Base-by-base conservation (phyloP, 2,329 filamentous ascomycete genomes). In the Plectosphaerella cucumerina region DNA sequence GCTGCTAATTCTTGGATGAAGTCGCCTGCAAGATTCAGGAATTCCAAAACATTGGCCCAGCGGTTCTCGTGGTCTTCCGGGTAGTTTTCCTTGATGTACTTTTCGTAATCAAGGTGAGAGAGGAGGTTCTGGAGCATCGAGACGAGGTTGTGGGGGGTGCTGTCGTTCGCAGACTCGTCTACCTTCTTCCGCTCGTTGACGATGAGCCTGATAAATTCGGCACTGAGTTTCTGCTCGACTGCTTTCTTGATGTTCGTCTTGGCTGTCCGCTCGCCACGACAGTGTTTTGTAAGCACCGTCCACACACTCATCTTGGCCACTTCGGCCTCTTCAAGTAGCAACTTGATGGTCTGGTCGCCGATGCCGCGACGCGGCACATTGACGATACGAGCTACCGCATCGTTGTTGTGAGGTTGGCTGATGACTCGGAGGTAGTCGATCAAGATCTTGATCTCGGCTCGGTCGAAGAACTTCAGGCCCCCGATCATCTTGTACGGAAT, bases 401-500 rank as follows among this genome's bases (percentile, higher is more conserved):
- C 92, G 59, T 92, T 96, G 64, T 95, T 92, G 44, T 89, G 80
- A 1, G 91, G 89, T 55, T 95, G 87, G 61, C 89, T 83, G 31
- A 97, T 84, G 4, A 95, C 86, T 31, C 91, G 82, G 14, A 97
- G 75, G 64, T 99, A 97, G 64, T 97, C 91, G 4, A 97, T 70
- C 1, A 97, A 66, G 6, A 90, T 78, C 66, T 94, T 95, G 63
- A 97, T 87, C 65, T 99, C 93, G 3, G 84, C 80, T 48, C 94
- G 84, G 59, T 99, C 94, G 62, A 95, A 97, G 65, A 99, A 99
- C 52, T 89, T 88, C 55, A 84, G 82, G 2, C 94, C 93, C 35
- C 82, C 93, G 48, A 97, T 86, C 92, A 97, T 97, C 47, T 85
- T 85, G 68, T 97, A 99, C 1, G 91, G 80, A 39, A 97, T 84